A percentile compares a stretch with the other conserved stretches of the same genome.
Evolutionary conservation across 371 early-diverging fungal genomes (phyloP).

Genomic region (Mortierella sp.): DNA sequence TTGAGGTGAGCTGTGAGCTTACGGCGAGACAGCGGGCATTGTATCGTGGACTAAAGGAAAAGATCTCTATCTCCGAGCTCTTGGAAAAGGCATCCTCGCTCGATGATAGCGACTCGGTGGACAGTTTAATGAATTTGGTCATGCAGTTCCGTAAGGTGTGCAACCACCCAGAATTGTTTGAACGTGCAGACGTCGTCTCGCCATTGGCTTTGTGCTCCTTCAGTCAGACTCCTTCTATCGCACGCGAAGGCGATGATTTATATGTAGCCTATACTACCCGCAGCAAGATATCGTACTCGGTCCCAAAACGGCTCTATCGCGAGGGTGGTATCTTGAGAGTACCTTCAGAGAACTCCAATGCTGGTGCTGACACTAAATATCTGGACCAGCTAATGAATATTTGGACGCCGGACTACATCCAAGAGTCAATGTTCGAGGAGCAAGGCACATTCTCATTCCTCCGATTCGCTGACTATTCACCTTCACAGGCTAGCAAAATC

Average conservation of each 20-base stretch:
- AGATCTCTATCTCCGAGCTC: conserved; percentile 87
- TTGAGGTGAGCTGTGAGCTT: conserved; percentile 87
- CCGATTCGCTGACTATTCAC: conserved; percentile 71
- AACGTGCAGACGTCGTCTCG: conserved; percentile 87
- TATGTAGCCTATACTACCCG: conserved; percentile 74
- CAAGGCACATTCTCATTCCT: conserved; percentile 70
- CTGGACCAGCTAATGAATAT: conserved; percentile 70
- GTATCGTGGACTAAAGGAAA: conserved; percentile 83
- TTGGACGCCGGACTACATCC: conserved; percentile 66
- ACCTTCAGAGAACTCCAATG: conserved; percentile 63
- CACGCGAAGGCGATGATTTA: conserved; percentile 71
- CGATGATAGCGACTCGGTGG: conserved; percentile 72
- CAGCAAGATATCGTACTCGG: conserved; percentile 69
- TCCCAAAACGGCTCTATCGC: conserved; percentile 80
- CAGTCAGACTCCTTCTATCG: conserved; percentile 71
- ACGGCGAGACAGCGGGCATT: conserved; percentile 87
- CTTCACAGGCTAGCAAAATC: conserved; percentile 65
- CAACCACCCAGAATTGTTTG: conserved; percentile 99
- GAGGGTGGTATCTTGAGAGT: conserved; percentile 67
- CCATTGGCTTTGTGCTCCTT: conserved; percentile 77
- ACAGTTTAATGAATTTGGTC: conserved; percentile 93
- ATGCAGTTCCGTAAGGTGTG: conserved; percentile 99
- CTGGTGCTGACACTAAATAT: conserved; percentile 64
- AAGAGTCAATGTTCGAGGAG: conserved; percentile 60
- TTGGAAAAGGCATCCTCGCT: conserved; percentile 79